Conservation (phyloP, 1,139 yeast genomes). For the Geotrichum candidum region DNA sequence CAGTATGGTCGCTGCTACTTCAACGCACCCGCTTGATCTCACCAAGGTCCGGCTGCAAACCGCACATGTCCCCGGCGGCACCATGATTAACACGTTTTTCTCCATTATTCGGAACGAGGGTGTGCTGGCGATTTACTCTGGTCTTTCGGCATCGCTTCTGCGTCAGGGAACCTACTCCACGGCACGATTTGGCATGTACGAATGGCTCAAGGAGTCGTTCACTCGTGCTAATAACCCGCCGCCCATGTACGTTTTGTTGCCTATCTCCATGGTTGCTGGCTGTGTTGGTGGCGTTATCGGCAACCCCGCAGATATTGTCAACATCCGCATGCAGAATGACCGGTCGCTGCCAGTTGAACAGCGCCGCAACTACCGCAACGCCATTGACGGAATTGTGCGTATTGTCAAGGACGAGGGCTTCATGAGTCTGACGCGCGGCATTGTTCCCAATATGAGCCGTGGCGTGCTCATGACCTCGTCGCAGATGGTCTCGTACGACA, state of each 20-base stretch:
- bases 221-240: constrained; percentile 35
- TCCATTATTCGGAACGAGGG: constrained; percentile 64
- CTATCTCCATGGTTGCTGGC: constrained; percentile 79
- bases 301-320: constrained; percentile 82
- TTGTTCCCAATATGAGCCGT: constrained; percentile 69
- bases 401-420: constrained; percentile 59
- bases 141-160: constrained; percentile 71
- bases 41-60: constrained; percentile 85
- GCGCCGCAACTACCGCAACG: constrained; percentile 72
- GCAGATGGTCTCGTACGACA: constrained; percentile 83
- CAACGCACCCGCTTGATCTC: constrained; percentile 65
- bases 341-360: constrained; percentile 57
- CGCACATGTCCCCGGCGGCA: constrained; percentile 51
- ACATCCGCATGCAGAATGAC: constrained; percentile 89
- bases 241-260: constrained; percentile 49
- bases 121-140: constrained; percentile 62
- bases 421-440: constrained; percentile 62
- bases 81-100: constrained; percentile 54
- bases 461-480: constrained; percentile 89
- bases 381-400: constrained; percentile 64
- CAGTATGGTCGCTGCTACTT: constrained; percentile 39
- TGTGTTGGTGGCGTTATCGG: constrained; percentile 80
- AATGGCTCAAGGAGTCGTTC: constrained; percentile 53
- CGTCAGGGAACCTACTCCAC: constrained; percentile 89
- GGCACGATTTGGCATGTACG: constrained; percentile 79